These are phyloP conservation scores for Eimeria acervulina DNA, from an alignment of 169 alveolate genomes.

Conservation along the genomic window DNA sequence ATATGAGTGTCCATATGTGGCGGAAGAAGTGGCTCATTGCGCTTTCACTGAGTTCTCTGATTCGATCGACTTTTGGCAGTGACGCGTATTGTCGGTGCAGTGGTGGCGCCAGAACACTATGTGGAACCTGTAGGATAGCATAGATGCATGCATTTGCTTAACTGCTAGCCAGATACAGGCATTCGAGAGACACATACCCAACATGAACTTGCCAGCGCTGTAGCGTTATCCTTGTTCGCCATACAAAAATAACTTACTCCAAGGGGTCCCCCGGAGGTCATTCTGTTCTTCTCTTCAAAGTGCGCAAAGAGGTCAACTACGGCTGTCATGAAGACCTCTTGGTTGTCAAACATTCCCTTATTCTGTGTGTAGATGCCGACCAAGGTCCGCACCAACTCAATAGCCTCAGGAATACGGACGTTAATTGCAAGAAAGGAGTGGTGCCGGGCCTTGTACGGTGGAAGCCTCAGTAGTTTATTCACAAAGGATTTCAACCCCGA, in stretches of 20 bases:
- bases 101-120: conserved; percentile 40
- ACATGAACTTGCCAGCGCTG: background rate
- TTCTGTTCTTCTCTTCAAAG: conserved; percentile 31
- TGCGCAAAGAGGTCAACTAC: conserved; percentile 67
- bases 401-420: conserved; percentile 37
- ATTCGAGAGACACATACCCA: background rate
- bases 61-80: conserved; percentile 8
- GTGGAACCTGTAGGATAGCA: conserved; percentile 50
- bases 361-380: conserved; percentile 39
- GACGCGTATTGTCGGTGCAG: conserved; percentile 50
- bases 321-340: conserved; percentile 34
- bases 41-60: conserved; percentile 42
- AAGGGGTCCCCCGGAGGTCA: conserved; percentile 48
- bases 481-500: background rate
- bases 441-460: conserved; percentile 60
- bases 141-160: background rate
- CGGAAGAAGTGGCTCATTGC: conserved; percentile 50
- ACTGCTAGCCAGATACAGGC: background rate
- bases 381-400: conserved; percentile 14
- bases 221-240: background rate
- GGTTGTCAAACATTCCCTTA: conserved; percentile 47
- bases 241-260: conserved; percentile 30
- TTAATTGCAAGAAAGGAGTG: conserved; percentile 59
- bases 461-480: conserved; percentile 4
- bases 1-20: conserved; percentile 62